Percentiles rank a stretch among this genome's conserved stretches.
These are phyloP conservation scores for Cryptococcus sp. DNA, from an alignment of 1,284 basidiomycete genomes.

Conservation along the genomic window DNA sequence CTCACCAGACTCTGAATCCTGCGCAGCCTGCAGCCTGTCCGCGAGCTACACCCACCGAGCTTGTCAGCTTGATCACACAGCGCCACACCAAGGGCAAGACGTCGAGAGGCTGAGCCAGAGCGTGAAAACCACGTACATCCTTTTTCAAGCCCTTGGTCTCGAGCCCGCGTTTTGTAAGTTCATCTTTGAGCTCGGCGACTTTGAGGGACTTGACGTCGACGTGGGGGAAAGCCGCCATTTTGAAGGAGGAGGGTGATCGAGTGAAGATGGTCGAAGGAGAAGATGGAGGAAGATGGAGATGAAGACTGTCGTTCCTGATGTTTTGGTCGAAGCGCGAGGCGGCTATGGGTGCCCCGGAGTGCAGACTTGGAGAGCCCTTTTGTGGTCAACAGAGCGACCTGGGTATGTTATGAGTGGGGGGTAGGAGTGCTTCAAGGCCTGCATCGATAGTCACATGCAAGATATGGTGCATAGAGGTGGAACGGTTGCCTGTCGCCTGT, in stretches of 20 bases:
- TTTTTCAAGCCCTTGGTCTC: slow-evolving; percentile 44
- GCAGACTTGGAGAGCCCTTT: no score
- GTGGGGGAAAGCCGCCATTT: slow-evolving; percentile 1
- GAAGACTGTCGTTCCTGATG: background rate
- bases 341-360: background rate
- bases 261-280: background rate
- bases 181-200: slow-evolving; percentile 47
- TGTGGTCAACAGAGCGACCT: no score
- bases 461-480: no score
- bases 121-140: slow-evolving; percentile 32
- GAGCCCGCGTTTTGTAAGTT: slow-evolving; percentile 43
- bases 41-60: slow-evolving; percentile 29
- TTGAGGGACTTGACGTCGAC: slow-evolving; percentile 30
- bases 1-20: slow-evolving; percentile 11
- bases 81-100: background rate
- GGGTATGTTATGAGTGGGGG: no score
- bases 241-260: background rate
- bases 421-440: no score
- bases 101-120: background rate
- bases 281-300: background rate
- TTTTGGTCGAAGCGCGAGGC: background rate
- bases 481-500: no score
- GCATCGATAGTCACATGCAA: no score
- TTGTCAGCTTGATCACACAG: background rate
- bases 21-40: slow-evolving; percentile 32